These are phyloP conservation scores for Gillenia trifoliata DNA, from an alignment of 306 rosid genomes.

Conservation along the genomic window DNA sequence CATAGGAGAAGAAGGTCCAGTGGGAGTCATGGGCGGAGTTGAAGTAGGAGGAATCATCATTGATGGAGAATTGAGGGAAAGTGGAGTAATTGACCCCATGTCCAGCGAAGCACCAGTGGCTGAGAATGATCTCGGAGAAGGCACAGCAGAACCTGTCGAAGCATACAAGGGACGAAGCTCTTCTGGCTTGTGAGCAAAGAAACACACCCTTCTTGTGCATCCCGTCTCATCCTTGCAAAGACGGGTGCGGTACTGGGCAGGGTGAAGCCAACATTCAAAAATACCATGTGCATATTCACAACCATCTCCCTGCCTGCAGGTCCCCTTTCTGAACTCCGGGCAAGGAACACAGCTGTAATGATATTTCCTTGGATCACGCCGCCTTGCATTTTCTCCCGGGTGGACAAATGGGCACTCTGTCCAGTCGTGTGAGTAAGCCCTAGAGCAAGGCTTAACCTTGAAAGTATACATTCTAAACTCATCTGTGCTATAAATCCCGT, in stretches of 20 bases:
- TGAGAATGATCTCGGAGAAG: constrained; percentile 61
- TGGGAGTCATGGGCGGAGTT: constrained; percentile 58
- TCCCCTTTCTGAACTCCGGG: constrained; percentile 76
- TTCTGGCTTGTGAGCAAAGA: constrained; percentile 79
- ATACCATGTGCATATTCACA: constrained; percentile 93
- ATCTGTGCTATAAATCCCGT: constrained; percentile 74
- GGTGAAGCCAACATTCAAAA: constrained; percentile 94
- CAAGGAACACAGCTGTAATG: constrained; percentile 85
- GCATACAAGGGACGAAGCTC: constrained; percentile 89
- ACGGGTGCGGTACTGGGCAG: constrained; percentile 84
- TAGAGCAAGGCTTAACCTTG: constrained; percentile 87
- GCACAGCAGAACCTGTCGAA: constrained; percentile 82
- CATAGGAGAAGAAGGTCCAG: constrained; percentile 51
- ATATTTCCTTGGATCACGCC: constrained; percentile 79
- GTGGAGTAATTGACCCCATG: constrained; percentile 48
- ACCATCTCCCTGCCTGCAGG: constrained; percentile 71
- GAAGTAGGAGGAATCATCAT: constrained; percentile 39
- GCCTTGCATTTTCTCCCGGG: constrained; percentile 88
- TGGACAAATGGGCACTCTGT: constrained; percentile 93
- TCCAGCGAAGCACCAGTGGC: constrained; percentile 35
- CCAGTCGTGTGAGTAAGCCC: constrained; percentile 96
- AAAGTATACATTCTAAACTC: constrained; percentile 85
- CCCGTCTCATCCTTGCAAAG: constrained; percentile 81
- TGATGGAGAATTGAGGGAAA: constrained; percentile 47
- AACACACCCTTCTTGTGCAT: constrained; percentile 73